phyloP scores from a whole-genome alignment of 441 rosid genomes.

The Erodium texanum region DNA sequence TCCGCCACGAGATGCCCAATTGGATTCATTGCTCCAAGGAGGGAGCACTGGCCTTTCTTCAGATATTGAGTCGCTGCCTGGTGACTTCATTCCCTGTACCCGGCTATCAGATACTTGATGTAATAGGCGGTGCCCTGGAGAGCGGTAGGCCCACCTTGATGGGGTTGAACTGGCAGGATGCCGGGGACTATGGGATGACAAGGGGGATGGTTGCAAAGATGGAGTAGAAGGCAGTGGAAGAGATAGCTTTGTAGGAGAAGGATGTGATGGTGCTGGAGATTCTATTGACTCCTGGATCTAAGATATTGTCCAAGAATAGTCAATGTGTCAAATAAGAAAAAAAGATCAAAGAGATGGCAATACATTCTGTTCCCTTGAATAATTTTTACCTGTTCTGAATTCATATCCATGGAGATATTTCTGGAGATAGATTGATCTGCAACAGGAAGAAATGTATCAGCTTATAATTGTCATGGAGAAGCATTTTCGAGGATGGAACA shows the following conservation, averaged over 20 bases:
- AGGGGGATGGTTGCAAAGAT: constrained; percentile 39
- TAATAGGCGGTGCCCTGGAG: constrained; percentile 30
- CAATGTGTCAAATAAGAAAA: constrained; percentile 15
- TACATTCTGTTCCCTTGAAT: constrained; percentile 8
- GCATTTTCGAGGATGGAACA: neutral
- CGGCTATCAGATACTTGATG: constrained; percentile 42
- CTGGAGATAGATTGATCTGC: constrained; percentile 68
- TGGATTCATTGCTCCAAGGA: constrained; percentile 45
- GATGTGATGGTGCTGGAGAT: constrained; percentile 30
- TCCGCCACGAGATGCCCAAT: constrained; percentile 44
- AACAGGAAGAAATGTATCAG: constrained; percentile 19
- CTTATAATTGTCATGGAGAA: neutral
- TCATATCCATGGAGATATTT: constrained; percentile 47
- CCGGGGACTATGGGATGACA: constrained; percentile 40
- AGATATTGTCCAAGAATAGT: constrained; percentile 11
- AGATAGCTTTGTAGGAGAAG: constrained; percentile 47
- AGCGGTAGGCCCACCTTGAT: constrained; percentile 32
- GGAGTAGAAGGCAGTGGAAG: constrained; percentile 60
- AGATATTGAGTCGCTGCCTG: constrained; percentile 36
- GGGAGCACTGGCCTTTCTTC: constrained; percentile 47
- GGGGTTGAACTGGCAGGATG: constrained; percentile 41
- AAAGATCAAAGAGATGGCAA: constrained; percentile 9
- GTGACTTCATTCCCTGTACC: constrained; percentile 37
- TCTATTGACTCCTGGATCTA: constrained; percentile 49
- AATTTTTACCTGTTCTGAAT: constrained; percentile 54